Conservation (phyloP, 148 eudicot species). For the Euryodendron excelsum region DNA sequence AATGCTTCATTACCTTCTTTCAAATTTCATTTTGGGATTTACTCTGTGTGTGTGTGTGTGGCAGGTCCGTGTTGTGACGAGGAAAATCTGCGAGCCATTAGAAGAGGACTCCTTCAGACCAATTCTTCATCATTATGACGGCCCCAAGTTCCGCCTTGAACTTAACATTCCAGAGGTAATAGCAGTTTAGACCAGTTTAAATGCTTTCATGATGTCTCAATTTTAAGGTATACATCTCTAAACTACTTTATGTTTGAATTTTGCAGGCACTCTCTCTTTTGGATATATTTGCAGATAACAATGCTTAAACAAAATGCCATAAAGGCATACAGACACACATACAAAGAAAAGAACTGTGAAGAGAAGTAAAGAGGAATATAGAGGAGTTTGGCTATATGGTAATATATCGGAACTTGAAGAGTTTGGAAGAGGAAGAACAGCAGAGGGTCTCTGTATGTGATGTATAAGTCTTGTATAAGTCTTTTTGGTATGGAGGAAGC, state of each 20-base stretch:
- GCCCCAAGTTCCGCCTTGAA: slow-evolving; percentile 99
- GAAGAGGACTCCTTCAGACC: slow-evolving; percentile 99
- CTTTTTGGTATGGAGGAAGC: no score
- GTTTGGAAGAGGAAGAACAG: slow-evolving; percentile 3
- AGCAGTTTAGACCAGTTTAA: neutral
- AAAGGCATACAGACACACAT: no score
- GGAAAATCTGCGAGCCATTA: slow-evolving; percentile 84
- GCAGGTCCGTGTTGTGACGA: slow-evolving; percentile 79
- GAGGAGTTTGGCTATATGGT: neutral
- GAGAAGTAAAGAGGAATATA: neutral
- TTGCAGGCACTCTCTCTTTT: slow-evolving; percentile 70
- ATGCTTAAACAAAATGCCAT: neutral
- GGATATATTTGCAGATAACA: slow-evolving; percentile 50
- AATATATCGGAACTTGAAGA: slow-evolving; percentile 16
- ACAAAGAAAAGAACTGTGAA: neutral
- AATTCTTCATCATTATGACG: slow-evolving; percentile 96
- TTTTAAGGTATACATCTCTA: neutral
- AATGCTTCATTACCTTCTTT: neutral
- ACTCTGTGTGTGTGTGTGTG: no score
- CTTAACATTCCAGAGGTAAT: slow-evolving; percentile 91
- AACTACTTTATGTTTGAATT: slow-evolving; percentile 1
- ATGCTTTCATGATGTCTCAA: no score
- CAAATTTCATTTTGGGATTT: neutral
- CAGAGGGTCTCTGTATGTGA: no score
- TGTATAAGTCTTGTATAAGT: no score